Percentiles rank a stretch among this genome's conserved stretches.
Conservation (phyloP, 1,139 yeast species). For the Sugiyamaella neomexicana region DNA sequence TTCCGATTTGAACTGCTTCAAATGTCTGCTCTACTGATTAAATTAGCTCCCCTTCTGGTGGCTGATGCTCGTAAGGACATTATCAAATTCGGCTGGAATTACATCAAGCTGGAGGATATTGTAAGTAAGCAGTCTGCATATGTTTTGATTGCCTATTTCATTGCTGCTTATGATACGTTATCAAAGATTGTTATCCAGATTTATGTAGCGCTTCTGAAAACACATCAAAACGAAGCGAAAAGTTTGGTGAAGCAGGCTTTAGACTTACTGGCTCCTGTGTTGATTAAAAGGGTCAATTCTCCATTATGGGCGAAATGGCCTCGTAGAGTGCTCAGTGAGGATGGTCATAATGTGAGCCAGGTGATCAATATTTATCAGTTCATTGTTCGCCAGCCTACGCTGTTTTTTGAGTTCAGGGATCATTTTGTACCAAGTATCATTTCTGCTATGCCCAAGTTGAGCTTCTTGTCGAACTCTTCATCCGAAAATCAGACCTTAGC, state of each 20-base stretch:
- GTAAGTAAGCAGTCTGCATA: slow-evolving; percentile 92
- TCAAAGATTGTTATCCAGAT: slow-evolving; percentile 87
- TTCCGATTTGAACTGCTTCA: slow-evolving; percentile 79
- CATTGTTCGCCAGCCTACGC: slow-evolving; percentile 79
- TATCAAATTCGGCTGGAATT: slow-evolving; percentile 93
- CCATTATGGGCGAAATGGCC: slow-evolving; percentile 96
- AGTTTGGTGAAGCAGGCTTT: slow-evolving; percentile 83
- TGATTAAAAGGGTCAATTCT: slow-evolving; percentile 66
- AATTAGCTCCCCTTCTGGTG: slow-evolving; percentile 62
- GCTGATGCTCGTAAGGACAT: slow-evolving; percentile 77
- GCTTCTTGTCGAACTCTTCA: slow-evolving; percentile 77
- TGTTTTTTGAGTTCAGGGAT: slow-evolving; percentile 84
- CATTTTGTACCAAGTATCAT: slow-evolving; percentile 86
- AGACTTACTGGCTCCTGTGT: slow-evolving; percentile 85
- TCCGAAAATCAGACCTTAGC: slow-evolving; percentile 82
- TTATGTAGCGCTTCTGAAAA: slow-evolving; percentile 81
- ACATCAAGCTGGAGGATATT: slow-evolving; percentile 83
- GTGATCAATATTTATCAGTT: slow-evolving; percentile 88
- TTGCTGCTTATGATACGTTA: slow-evolving; percentile 87
- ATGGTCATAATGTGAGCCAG: slow-evolving; percentile 78
- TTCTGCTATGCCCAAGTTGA: slow-evolving; percentile 92
- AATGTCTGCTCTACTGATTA: slow-evolving; percentile 72
- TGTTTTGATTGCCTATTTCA: slow-evolving; percentile 82
- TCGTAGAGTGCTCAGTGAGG: slow-evolving; percentile 86
- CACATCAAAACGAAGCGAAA: slow-evolving; percentile 84